phyloP scores from a whole-genome alignment of 345 rosid species.

The Erodium maritimum region DNA sequence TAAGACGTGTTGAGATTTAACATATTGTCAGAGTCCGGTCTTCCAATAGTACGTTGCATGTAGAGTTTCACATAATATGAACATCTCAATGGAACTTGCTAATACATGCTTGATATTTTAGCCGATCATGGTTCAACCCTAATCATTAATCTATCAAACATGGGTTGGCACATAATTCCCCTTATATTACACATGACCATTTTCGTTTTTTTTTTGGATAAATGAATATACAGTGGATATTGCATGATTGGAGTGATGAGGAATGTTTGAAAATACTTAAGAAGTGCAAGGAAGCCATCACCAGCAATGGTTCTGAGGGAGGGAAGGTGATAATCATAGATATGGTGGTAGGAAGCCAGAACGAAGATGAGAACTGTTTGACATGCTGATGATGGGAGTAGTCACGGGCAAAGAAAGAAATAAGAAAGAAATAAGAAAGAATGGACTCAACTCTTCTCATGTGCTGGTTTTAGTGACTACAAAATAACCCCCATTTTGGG shows the following conservation, averaged over 20 bases:
- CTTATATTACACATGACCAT: too few species aligned
- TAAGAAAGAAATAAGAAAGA: conserved; percentile 27
- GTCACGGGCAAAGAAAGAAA: conserved; percentile 22
- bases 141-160: too few species aligned
- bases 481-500: conserved; percentile 26
- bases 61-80: too few species aligned
- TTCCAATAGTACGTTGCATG: too few species aligned
- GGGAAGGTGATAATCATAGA: conserved; percentile 25
- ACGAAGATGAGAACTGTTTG: conserved; percentile 15
- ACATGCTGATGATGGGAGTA: conserved; percentile 24
- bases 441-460: conserved; percentile 25
- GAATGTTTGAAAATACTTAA: conserved; percentile 34
- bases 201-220: too few species aligned
- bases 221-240: conserved; percentile 21
- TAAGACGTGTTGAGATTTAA: too few species aligned
- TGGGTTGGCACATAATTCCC: too few species aligned
- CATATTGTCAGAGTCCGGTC: too few species aligned
- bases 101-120: too few species aligned
- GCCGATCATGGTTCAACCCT: too few species aligned
- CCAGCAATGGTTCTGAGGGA: conserved; percentile 1
- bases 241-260: conserved; percentile 35
- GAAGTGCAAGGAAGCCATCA: conserved; percentile 23
- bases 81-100: too few species aligned
- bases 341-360: conserved; percentile 3
- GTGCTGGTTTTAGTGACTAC: conserved; percentile 27